Conservation (phyloP, 768 basidiomycete genomes). For the Suillus alpinus region DNA sequence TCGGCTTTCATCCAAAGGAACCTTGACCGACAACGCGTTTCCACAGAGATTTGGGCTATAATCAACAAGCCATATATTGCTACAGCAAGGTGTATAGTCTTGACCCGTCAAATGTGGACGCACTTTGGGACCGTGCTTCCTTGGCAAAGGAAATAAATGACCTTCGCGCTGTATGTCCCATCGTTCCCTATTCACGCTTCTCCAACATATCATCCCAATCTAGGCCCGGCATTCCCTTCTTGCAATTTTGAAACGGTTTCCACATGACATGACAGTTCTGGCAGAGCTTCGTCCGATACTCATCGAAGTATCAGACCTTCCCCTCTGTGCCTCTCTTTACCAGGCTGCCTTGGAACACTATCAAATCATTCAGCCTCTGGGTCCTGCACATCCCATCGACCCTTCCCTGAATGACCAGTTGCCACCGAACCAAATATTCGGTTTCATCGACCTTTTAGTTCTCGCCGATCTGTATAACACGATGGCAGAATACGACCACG, state of each 20-base stretch:
- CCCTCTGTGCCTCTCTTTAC: conserved; percentile 63
- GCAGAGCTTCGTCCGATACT: conserved; percentile 76
- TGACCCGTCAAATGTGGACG: conserved; percentile 79
- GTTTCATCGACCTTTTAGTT: conserved; percentile 61
- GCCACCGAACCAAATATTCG: conserved; percentile 15
- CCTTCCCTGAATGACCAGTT: conserved; percentile 12
- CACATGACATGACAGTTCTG: conserved; percentile 78
- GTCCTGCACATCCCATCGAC: conserved; percentile 40
- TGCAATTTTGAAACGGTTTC: conserved; percentile 64
- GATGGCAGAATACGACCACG: conserved; percentile 63
- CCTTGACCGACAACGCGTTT: background rate
- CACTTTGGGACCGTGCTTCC: conserved; percentile 85
- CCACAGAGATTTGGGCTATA: conserved; percentile 58
- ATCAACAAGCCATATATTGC: conserved; percentile 90
- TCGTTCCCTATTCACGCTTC: background rate
- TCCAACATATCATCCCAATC: background rate
- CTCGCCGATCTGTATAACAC: conserved; percentile 83
- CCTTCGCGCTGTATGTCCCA: conserved; percentile 52
- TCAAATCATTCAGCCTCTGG: conserved; percentile 38
- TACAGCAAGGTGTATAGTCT: conserved; percentile 78
- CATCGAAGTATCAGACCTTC: conserved; percentile 63
- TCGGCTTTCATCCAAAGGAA: background rate
- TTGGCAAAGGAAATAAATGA: conserved; percentile 78
- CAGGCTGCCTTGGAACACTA: conserved; percentile 74
- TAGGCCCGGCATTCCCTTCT: conserved; percentile 28